A percentile compares a stretch with the other conserved stretches of the same genome.
Conservation (phyloP, 768 basidiomycete genomes). For the Agrocybe pediades region DNA sequence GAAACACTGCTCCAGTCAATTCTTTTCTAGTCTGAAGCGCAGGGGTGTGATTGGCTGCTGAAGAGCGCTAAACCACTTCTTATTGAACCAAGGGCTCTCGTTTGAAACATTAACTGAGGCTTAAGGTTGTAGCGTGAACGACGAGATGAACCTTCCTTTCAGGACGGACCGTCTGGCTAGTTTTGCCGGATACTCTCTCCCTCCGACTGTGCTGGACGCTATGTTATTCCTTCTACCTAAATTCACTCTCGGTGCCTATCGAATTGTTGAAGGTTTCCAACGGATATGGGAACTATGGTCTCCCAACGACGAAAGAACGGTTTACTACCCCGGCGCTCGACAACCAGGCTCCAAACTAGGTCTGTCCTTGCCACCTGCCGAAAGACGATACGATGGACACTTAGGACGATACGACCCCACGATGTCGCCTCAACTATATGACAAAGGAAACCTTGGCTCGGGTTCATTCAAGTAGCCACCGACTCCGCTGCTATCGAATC, state of each 20-base stretch:
- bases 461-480: neutral
- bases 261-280: neutral
- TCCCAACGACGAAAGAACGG: too few species aligned
- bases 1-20: too few species aligned
- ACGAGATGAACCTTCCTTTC: neutral
- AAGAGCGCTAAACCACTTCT: too few species aligned
- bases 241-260: constrained; percentile 14
- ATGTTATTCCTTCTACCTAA: constrained; percentile 4
- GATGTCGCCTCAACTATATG: constrained; percentile 8
- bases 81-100: too few species aligned
- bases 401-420: constrained; percentile 15
- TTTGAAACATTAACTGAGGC: neutral
- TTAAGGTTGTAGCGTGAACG: too few species aligned
- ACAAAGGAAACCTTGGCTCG: neutral
- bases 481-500: neutral
- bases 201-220: neutral
- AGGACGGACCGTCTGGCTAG: neutral
- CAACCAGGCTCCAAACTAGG: neutral
- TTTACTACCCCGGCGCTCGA: too few species aligned
- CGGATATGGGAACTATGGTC: too few species aligned
- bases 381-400: constrained; percentile 11
- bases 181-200: neutral
- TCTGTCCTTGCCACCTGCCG: neutral
- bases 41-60: too few species aligned
- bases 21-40: too few species aligned